These are phyloP conservation scores for Erodium moschatum DNA, from an alignment of 441 rosid species.

Conservation along the genomic window DNA sequence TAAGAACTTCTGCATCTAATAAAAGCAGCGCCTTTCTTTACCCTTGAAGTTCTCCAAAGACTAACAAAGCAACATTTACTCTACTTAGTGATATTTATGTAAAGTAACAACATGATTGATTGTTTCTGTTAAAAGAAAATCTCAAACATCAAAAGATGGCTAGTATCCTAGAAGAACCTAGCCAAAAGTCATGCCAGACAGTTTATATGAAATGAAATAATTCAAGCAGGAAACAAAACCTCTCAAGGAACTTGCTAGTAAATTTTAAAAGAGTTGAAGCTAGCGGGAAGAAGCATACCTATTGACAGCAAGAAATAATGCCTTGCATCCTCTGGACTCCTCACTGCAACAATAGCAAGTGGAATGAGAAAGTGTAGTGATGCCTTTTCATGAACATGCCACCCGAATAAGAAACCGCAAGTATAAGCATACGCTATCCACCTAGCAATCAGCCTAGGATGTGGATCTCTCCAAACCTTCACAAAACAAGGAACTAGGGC, in stretches of 20 bases:
- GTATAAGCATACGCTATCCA: constrained; percentile 79
- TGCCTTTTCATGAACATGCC: constrained; percentile 98
- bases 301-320: constrained; percentile 71
- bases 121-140: neutral
- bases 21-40: neutral
- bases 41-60: constrained; percentile 1
- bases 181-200: neutral
- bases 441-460: constrained; percentile 41
- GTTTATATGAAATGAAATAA: constrained; percentile 10
- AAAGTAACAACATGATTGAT: neutral
- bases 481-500: constrained; percentile 65
- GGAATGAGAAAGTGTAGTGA: constrained; percentile 81
- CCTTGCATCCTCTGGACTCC: constrained; percentile 70
- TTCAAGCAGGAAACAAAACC: neutral
- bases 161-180: neutral
- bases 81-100: neutral
- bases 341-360: constrained; percentile 57
- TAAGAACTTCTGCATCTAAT: neutral
- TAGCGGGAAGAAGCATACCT: constrained; percentile 37
- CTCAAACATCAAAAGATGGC: neutral
- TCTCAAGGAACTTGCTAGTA: neutral
- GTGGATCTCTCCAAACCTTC: constrained; percentile 67
- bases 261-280: neutral
- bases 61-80: neutral
- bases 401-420: constrained; percentile 82